Evolutionary conservation across 179 eudicot species (phyloP), one percentile per base, ranked within the genome.

Genomic region (Carnegiea gigantea): DNA sequence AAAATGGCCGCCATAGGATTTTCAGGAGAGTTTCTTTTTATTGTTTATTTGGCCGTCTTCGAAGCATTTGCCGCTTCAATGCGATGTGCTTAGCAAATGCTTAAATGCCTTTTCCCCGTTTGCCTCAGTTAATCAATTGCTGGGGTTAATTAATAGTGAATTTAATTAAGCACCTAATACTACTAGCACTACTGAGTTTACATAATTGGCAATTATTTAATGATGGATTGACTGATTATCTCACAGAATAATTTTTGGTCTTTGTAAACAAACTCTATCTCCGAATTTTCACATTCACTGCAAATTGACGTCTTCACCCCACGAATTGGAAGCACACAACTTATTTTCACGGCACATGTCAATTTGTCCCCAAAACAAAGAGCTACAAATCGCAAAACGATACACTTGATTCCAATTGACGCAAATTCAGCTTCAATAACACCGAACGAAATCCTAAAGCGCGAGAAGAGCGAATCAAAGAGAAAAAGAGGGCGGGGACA

Each of bases 1-100:
- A 81, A 78, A 67, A 74, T 21, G 53, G 54, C 82, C 78, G 73
- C 81, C 78, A 77, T 62, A 49, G 73, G 73, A 59, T 36, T 20
- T 65, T 40, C 84, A 28, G 23, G 53, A 36, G 0, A 17, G 57
- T 49, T 43, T 53, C 30, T 49, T 67, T 14, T 18, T 70, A 33
- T 17, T 71, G 54, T 33, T 51, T n/a, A 7, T 26, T 57, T 20
- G 10, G 68, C 23, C 62, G 70, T 40, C 78, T 68, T 65, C 77
- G 78, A 78, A 78, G 12, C 4, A 33, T 30, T 48, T 21, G 23
- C 15, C 18, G 65, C 40, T 23, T 10, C 64, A 78, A 67, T 67
- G 48, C 14, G 24, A 48, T 53, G 40, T 70, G 57, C 73, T 60
- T 53, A 54, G 17, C 26, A 73, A 36, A 72, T 13, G 43, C 1